Evolutionary conservation across 1,284 basidiomycete genomes (phyloP).

Genomic region (Pseudozyma thailandica): DNA sequence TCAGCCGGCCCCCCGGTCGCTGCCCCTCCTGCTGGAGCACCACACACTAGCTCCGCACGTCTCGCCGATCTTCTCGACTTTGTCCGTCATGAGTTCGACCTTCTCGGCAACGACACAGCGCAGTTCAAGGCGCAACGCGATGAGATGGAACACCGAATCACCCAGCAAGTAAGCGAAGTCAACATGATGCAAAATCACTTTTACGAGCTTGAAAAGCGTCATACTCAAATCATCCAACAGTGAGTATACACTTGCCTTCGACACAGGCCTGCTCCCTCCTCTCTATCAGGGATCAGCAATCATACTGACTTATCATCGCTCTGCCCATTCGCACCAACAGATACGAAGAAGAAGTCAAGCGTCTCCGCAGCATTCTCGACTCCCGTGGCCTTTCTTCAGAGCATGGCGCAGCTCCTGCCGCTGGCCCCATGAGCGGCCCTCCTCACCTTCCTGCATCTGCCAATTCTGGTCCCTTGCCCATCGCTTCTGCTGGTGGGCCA

Average conservation of each 20-base stretch:
- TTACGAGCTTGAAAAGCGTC: conserved; percentile 80
- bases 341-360: conserved; percentile 79
- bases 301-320: not conserved
- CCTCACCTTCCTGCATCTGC: conserved; percentile 54
- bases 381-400: conserved; percentile 51
- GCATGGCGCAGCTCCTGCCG: conserved; percentile 39
- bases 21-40: conserved; percentile 36
- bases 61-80: conserved; percentile 84
- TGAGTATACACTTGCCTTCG: conserved; percentile 61
- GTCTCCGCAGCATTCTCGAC: conserved; percentile 77
- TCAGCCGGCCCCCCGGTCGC: conserved; percentile 42
- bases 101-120: conserved; percentile 77
- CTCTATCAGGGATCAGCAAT: not conserved
- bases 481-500: conserved; percentile 69
- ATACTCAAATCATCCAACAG: conserved; percentile 77
- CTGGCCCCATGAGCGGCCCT: conserved; percentile 45
- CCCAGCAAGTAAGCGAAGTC: conserved; percentile 59
- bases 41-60: conserved; percentile 67
- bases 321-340: conserved; percentile 48
- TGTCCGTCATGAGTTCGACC: conserved; percentile 87
- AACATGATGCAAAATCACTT: conserved; percentile 72
- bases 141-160: conserved; percentile 82
- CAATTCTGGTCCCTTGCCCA: conserved; percentile 60
- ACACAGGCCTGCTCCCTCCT: too few species aligned
- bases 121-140: conserved; percentile 82